These are phyloP conservation scores for Globisporangium splendens DNA, from an alignment of 352 stramenopile genomes.

Conservation along the genomic window DNA sequence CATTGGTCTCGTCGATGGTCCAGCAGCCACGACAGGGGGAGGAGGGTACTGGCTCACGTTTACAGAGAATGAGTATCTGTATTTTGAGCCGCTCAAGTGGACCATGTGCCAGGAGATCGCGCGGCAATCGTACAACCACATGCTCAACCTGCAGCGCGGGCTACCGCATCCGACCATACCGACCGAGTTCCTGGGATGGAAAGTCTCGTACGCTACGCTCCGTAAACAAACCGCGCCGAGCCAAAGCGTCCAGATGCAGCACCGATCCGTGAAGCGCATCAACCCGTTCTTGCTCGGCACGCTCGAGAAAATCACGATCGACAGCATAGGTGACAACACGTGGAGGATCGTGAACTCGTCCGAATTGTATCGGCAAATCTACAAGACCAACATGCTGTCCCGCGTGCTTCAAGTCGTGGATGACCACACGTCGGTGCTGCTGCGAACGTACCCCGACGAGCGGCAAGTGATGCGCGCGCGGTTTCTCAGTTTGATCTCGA, in stretches of 20 bases:
- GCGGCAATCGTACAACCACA: conserved; percentile 4
- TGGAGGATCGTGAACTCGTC: conserved; percentile 37
- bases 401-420: conserved; percentile 38
- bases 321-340: conserved; percentile 26
- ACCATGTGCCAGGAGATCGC: conserved; percentile 3
- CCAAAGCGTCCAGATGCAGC: conserved; percentile 26
- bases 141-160: conserved; percentile 2
- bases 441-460: conserved; percentile 41
- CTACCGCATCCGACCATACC: conserved; percentile 1
- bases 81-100: conserved; percentile 8
- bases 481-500: conserved; percentile 27
- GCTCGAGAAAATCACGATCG: conserved; percentile 23
- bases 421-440: conserved; percentile 29
- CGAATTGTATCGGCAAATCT: conserved; percentile 35
- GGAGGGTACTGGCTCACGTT: conserved; percentile 12
- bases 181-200: conserved; percentile 7
- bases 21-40: neutral
- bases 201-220: conserved; percentile 5
- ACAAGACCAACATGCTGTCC: conserved; percentile 33
- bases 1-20: neutral
- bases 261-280: conserved; percentile 35
- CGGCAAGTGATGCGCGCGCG: conserved; percentile 26
- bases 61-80: conserved; percentile 10
- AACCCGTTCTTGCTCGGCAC: conserved; percentile 17
- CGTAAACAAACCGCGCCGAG: neutral